Percentiles rank a stretch among this genome's conserved stretches.
phyloP scores from a whole-genome alignment of 495 filamentous ascomycete species.

The Xylaria nigripes region DNA sequence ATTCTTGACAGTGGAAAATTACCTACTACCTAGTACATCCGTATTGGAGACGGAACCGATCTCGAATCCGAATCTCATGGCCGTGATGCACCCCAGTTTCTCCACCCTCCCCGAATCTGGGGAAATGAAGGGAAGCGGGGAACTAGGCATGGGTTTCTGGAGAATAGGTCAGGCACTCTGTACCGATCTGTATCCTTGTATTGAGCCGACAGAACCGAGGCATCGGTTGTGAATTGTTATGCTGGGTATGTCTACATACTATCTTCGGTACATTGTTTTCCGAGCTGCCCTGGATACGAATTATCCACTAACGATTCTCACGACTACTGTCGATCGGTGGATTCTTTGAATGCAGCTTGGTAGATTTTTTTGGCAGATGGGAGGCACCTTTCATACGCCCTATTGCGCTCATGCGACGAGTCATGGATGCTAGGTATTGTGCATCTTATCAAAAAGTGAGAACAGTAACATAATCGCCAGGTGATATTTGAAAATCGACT shows the following conservation, averaged over 20 bases:
- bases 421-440: not conserved
- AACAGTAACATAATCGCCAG: not conserved
- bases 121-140: conserved; percentile 1
- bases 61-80: not conserved
- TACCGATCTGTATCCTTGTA: too few species aligned
- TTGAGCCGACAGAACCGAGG: not conserved
- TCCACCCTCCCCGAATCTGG: not conserved
- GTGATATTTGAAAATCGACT: not conserved
- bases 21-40: not conserved
- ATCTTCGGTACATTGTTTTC: conserved; percentile 8
- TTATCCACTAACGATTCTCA: conserved; percentile 8
- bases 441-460: not conserved
- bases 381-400: too few species aligned
- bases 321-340: not conserved
- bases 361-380: conserved; percentile 2
- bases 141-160: conserved; percentile 1
- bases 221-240: too few species aligned
- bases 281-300: conserved; percentile 1
- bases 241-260: not conserved
- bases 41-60: not conserved
- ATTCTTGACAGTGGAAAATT: not conserved
- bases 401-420: not conserved
- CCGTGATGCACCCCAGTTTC: not conserved
- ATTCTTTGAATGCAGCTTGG: not conserved
- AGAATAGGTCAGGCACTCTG: not conserved